These are phyloP conservation scores for Puccinellia tenuiflora DNA, from an alignment of 176 grass and related monocot genomes.

Conservation along the genomic window DNA sequence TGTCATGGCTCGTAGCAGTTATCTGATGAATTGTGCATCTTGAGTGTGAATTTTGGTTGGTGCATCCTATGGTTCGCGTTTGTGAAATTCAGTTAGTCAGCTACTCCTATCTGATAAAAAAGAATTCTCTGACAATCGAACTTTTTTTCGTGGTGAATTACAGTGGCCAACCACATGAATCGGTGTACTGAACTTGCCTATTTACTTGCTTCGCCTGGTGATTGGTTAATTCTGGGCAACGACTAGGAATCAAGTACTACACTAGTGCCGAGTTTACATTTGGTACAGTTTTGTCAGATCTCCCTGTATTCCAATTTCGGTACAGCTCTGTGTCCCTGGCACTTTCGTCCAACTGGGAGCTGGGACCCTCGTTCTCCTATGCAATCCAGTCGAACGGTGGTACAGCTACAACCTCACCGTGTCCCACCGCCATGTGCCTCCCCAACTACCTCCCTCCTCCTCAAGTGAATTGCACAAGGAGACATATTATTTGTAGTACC, in stretches of 20 bases:
- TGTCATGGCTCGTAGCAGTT: not conserved
- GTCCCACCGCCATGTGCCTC: conserved; percentile 44
- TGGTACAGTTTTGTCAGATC: conserved; percentile 42
- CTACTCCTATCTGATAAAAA: not conserved
- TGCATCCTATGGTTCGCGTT: not conserved
- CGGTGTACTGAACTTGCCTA: not conserved
- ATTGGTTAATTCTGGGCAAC: conserved; percentile 9
- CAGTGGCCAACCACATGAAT: not conserved
- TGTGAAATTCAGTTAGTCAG: not conserved
- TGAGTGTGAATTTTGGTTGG: not conserved
- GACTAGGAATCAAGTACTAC: conserved; percentile 19
- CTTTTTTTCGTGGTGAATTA: not conserved
- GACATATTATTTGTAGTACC: conserved; percentile 21
- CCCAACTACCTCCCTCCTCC: conserved; percentile 26
- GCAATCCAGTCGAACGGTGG: conserved; percentile 28
- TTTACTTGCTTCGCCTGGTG: not conserved
- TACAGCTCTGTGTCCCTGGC: conserved; percentile 38
- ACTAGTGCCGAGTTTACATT: not conserved
- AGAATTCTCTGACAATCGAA: not conserved
- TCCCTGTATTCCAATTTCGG: conserved; percentile 18
- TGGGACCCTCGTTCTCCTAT: conserved; percentile 35
- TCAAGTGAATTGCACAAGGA: conserved; percentile 22
- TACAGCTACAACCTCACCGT: conserved; percentile 26
- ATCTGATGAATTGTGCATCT: not conserved
- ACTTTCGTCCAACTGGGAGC: conserved; percentile 5